Evolutionary conservation across 768 basidiomycete species (phyloP).

Genomic region (Phaffia australis): DNA sequence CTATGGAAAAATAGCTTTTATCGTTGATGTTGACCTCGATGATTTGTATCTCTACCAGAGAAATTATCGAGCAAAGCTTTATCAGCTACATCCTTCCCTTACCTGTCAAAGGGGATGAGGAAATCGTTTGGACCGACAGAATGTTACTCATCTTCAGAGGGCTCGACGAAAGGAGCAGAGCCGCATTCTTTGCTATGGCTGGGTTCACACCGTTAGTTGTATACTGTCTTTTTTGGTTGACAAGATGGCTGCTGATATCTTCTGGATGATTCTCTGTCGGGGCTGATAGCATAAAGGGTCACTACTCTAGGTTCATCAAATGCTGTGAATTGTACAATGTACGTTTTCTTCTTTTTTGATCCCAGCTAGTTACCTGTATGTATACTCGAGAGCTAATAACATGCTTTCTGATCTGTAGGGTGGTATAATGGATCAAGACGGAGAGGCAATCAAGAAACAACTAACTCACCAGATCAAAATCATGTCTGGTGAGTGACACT

Average conservation of each 20-base stretch:
- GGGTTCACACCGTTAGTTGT: constrained; percentile 44
- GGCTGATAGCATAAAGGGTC: background rate
- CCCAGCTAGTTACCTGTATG: constrained; percentile 46
- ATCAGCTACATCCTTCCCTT: constrained; percentile 73
- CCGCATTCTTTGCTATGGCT: constrained; percentile 51
- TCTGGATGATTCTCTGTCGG: background rate
- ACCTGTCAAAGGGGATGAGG: constrained; percentile 54
- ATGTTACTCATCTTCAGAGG: constrained; percentile 60
- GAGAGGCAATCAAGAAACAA: constrained; percentile 28
- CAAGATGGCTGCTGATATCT: background rate
- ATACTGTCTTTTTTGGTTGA: background rate
- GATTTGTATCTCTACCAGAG: constrained; percentile 37
- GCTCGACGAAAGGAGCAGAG: constrained; percentile 52
- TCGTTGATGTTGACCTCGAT: background rate
- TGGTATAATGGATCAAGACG: constrained; percentile 50
- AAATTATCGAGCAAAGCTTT: constrained; percentile 55
- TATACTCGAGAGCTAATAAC: constrained; percentile 56
- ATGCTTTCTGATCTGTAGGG: constrained; percentile 55
- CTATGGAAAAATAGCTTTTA: background rate
- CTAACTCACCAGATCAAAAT: too few species aligned
- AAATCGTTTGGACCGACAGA: constrained; percentile 73
- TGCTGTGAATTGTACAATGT: constrained; percentile 77
- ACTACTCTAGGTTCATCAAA: constrained; percentile 46
- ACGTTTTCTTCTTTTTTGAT: constrained; percentile 34
- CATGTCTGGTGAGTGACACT: constrained; percentile 49